phyloP scores from a whole-genome alignment of 2,329 filamentous ascomycete genomes.

The Hypoxylon sp. region DNA sequence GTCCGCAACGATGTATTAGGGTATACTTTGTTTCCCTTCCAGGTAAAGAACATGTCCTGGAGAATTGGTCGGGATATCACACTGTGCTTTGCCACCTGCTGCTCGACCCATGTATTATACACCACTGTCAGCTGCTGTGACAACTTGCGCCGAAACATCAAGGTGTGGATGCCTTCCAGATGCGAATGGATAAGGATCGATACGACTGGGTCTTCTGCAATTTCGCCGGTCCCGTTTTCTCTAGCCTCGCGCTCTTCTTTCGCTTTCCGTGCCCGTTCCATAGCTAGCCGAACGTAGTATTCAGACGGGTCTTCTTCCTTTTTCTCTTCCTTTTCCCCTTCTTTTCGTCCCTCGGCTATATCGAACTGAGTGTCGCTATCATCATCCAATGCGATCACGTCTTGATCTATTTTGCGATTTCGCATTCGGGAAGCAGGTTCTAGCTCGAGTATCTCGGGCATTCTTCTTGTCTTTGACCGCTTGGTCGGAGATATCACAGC shows the following conservation, averaged over 20 bases:
- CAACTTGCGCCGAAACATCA: slow-evolving; percentile 75
- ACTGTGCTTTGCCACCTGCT: slow-evolving; percentile 64
- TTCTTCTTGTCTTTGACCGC: background rate
- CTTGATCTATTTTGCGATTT: slow-evolving; percentile 5
- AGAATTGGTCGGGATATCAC: slow-evolving; percentile 56
- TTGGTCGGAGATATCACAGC: background rate
- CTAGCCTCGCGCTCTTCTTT: slow-evolving; percentile 42
- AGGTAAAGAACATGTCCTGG: slow-evolving; percentile 78
- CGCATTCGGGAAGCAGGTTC: slow-evolving; percentile 28
- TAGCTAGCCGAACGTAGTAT: slow-evolving; percentile 60
- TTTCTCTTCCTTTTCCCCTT: slow-evolving; percentile 16
- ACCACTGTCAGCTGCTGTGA: slow-evolving; percentile 76
- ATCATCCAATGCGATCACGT: slow-evolving; percentile 31
- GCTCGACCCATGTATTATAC: slow-evolving; percentile 74
- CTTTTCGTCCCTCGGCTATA: slow-evolving; percentile 34
- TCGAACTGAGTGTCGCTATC: slow-evolving; percentile 43
- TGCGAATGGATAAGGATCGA: slow-evolving; percentile 76
- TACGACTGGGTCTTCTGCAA: slow-evolving; percentile 61
- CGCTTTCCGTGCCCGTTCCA: slow-evolving; percentile 50
- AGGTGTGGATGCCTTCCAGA: slow-evolving; percentile 68
- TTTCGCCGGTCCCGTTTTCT: slow-evolving; percentile 31
- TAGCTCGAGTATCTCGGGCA: slow-evolving; percentile 1
- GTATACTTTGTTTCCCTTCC: slow-evolving; percentile 78
- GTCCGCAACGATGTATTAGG: slow-evolving; percentile 78
- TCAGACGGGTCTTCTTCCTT: slow-evolving; percentile 58